phyloP scores from a whole-genome alignment of 352 stramenopile genomes.

The Phytopythium aichiense region DNA sequence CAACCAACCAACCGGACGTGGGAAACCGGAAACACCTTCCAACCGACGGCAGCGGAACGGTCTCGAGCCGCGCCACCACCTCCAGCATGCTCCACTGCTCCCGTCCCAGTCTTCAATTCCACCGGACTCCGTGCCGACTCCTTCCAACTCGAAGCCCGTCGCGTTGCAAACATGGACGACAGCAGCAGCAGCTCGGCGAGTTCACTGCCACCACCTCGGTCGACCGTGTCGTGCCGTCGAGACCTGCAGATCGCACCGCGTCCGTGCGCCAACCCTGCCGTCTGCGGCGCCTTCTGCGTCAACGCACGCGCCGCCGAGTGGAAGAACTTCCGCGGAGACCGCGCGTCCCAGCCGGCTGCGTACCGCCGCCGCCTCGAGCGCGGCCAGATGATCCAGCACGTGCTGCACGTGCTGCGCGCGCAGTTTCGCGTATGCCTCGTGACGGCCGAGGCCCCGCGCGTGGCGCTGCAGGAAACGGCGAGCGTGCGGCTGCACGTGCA shows the following conservation, averaged over 20 bases:
- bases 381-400: slow-evolving; percentile 9
- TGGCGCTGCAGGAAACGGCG: slow-evolving; percentile 9
- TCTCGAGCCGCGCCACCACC: neutral
- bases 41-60: slow-evolving; percentile 2
- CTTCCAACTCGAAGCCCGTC: neutral
- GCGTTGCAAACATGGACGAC: neutral
- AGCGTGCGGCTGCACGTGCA: slow-evolving; percentile 16
- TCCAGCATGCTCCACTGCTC: neutral
- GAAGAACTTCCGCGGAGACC: slow-evolving; percentile 7
- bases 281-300: slow-evolving; percentile 9
- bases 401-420: slow-evolving; percentile 8
- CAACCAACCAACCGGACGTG: neutral
- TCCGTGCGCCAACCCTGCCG: slow-evolving; percentile 5
- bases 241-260: slow-evolving; percentile 9
- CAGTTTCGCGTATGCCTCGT: slow-evolving; percentile 10
- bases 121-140: neutral
- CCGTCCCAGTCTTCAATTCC: neutral
- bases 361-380: slow-evolving; percentile 9
- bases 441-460: neutral
- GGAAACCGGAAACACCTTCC: neutral
- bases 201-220: neutral
- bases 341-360: slow-evolving; percentile 1
- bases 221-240: slow-evolving; percentile 8
- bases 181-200: neutral
- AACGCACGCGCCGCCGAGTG: slow-evolving; percentile 4